A percentile compares a stretch with the other conserved stretches of the same genome.
Evolutionary conservation across 176 grass and related monocot genomes (phyloP).

Genomic region (Musa troglodytarum): DNA sequence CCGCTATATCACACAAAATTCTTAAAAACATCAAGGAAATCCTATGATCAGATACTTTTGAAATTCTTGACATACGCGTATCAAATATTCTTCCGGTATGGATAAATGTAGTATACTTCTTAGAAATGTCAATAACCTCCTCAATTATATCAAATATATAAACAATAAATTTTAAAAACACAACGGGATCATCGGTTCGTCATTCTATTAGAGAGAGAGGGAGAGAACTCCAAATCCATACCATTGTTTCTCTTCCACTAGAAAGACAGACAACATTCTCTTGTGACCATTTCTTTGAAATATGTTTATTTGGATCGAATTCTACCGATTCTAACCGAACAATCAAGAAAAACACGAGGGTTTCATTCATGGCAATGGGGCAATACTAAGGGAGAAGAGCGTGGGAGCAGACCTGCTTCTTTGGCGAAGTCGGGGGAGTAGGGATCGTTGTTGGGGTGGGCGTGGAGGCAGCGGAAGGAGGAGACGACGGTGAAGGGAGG

Average conservation of each 20-base stretch:
- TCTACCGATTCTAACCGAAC: neutral
- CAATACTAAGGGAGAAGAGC: neutral
- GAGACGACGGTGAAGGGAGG: conserved; percentile 25
- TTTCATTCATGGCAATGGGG: neutral
- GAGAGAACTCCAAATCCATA: neutral
- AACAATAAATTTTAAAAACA: neutral
- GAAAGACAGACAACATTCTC: neutral
- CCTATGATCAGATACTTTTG: neutral
- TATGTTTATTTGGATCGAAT: neutral
- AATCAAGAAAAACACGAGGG: neutral
- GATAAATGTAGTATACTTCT: neutral
- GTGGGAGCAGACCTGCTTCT: conserved; percentile 29
- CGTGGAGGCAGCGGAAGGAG: conserved; percentile 35
- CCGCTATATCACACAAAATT: neutral
- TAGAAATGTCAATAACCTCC: neutral
- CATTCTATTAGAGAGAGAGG: too few species aligned
- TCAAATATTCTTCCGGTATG: too few species aligned
- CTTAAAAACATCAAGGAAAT: neutral
- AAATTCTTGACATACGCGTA: neutral
- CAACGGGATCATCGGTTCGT: neutral
- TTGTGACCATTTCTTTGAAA: neutral
- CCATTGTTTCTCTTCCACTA: neutral
- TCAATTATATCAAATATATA: neutral
- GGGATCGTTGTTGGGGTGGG: conserved; percentile 18
- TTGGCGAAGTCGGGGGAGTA: conserved; percentile 36